Conservation (phyloP, 352 stramenopile genomes). For the Globisporangium camurandrum region DNA sequence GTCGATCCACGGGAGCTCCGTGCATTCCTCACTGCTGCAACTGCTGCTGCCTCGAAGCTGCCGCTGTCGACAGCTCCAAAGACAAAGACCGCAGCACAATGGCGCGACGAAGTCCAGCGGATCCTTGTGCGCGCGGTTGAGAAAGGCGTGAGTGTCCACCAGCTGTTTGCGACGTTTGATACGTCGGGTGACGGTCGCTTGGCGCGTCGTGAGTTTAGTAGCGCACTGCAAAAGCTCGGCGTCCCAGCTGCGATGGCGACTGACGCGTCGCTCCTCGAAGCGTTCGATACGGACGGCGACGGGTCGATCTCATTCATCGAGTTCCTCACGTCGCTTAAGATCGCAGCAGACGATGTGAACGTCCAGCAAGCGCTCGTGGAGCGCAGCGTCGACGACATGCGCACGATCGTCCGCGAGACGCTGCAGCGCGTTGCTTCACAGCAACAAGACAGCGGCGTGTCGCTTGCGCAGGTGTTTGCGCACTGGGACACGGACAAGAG, state of each 20-base stretch:
- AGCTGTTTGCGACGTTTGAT: slow-evolving; percentile 65
- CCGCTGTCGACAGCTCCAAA: slow-evolving; percentile 1
- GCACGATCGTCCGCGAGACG: slow-evolving; percentile 29
- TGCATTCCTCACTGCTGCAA: slow-evolving; percentile 18
- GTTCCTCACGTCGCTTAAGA: slow-evolving; percentile 57
- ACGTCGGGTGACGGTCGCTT: slow-evolving; percentile 49
- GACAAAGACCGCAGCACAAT: slow-evolving; percentile 9
- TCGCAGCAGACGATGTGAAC: slow-evolving; percentile 30
- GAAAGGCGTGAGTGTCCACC: slow-evolving; percentile 48
- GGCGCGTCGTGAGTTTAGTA: slow-evolving; percentile 43
- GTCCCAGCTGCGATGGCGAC: slow-evolving; percentile 15
- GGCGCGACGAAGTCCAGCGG: slow-evolving; percentile 42
- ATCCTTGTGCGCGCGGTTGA: slow-evolving; percentile 43
- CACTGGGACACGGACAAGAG: slow-evolving; percentile 66
- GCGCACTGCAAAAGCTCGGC: slow-evolving; percentile 42
- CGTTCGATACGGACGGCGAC: slow-evolving; percentile 55
- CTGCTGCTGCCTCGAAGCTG: not conserved
- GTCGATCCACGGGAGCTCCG: slow-evolving; percentile 39
- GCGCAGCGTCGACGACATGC: slow-evolving; percentile 37
- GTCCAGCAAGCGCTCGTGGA: slow-evolving; percentile 36
- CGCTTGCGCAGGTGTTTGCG: slow-evolving; percentile 51
- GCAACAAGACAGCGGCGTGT: too few species aligned
- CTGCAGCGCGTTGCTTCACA: slow-evolving; percentile 36
- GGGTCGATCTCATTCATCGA: slow-evolving; percentile 72
- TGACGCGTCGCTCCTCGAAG: slow-evolving; percentile 23